These are phyloP conservation scores for Phytopythium boreale DNA, from an alignment of 352 stramenopile species.

Conservation along the genomic window DNA sequence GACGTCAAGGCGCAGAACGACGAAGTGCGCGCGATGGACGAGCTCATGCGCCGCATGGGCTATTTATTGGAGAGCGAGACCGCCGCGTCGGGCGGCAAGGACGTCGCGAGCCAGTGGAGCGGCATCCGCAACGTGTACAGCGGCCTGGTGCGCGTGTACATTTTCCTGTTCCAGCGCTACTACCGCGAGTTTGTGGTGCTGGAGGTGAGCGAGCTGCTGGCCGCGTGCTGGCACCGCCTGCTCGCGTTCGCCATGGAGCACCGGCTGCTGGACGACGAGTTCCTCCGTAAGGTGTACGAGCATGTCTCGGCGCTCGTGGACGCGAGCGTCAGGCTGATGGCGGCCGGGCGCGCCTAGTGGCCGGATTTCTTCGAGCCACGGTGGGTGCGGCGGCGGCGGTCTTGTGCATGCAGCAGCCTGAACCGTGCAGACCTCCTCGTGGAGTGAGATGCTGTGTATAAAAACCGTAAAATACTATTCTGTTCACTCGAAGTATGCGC, in stretches of 20 bases:
- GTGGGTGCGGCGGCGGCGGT: no score
- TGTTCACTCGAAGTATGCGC: not conserved
- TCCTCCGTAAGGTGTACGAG: slow-evolving; percentile 53
- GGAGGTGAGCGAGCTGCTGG: slow-evolving; percentile 53
- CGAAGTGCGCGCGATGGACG: slow-evolving; percentile 48
- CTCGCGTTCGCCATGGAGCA: slow-evolving; percentile 64
- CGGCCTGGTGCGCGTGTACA: slow-evolving; percentile 60
- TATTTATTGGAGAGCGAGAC: slow-evolving; percentile 17
- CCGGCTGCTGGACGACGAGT: slow-evolving; percentile 51
- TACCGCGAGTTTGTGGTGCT: slow-evolving; percentile 52
- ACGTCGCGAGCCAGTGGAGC: slow-evolving; percentile 16
- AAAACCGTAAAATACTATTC: not conserved
- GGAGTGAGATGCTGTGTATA: not conserved
- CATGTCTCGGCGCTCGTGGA: slow-evolving; percentile 45
- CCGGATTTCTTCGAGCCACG: not conserved
- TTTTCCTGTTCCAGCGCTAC: slow-evolving; percentile 61
- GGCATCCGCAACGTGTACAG: slow-evolving; percentile 56
- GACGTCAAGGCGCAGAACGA: slow-evolving; percentile 45
- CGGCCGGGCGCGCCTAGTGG: not conserved
- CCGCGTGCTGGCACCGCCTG: slow-evolving; percentile 55
- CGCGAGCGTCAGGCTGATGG: slow-evolving; percentile 7
- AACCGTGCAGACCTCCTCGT: no score
- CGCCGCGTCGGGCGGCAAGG: slow-evolving; percentile 9
- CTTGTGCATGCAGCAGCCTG: no score
- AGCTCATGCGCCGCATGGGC: slow-evolving; percentile 51